These are phyloP conservation scores for Penicillium rolfsii DNA, from an alignment of 2,329 filamentous ascomycete genomes.

Conservation along the genomic window DNA sequence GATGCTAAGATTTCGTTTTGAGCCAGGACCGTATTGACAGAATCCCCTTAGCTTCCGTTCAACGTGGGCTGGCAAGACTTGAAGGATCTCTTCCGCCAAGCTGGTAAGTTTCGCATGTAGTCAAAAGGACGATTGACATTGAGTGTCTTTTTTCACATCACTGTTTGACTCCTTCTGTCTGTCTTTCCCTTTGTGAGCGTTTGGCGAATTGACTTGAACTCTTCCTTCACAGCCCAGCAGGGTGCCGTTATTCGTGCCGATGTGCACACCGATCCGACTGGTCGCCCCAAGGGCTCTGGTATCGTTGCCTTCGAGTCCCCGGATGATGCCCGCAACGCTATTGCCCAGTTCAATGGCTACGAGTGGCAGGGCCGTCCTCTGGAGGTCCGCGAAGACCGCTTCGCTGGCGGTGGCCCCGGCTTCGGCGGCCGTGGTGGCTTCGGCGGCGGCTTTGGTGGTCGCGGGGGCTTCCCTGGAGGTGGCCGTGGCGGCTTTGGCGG, in stretches of 20 bases:
- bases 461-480: constrained; percentile 45
- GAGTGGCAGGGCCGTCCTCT: constrained; percentile 95
- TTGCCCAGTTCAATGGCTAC: constrained; percentile 97
- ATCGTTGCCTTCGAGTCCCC: constrained; percentile 95
- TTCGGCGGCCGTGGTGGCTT: constrained; percentile 56
- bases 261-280: constrained; percentile 88
- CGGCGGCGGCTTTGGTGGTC: constrained; percentile 62
- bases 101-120: constrained; percentile 66
- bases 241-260: constrained; percentile 91
- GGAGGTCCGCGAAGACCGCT: constrained; percentile 95
- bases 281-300: constrained; percentile 92
- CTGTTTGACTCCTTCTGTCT: constrained; percentile 18
- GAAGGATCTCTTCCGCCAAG: constrained; percentile 97
- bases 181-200: constrained; percentile 17
- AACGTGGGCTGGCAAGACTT: constrained; percentile 98
- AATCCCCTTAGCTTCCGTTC: constrained; percentile 76
- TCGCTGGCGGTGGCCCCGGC: constrained; percentile 63
- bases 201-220: constrained; percentile 37
- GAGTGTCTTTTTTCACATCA: neutral
- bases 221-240: constrained; percentile 49
- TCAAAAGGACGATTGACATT: neutral
- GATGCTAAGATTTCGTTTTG: constrained; percentile 19
- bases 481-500: constrained; percentile 60
- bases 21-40: constrained; percentile 24
- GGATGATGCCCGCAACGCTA: constrained; percentile 93